Evolutionary conservation across 192 early-diverging fungal species (phyloP).

Genomic region (Umbelopsis isabellina): DNA sequence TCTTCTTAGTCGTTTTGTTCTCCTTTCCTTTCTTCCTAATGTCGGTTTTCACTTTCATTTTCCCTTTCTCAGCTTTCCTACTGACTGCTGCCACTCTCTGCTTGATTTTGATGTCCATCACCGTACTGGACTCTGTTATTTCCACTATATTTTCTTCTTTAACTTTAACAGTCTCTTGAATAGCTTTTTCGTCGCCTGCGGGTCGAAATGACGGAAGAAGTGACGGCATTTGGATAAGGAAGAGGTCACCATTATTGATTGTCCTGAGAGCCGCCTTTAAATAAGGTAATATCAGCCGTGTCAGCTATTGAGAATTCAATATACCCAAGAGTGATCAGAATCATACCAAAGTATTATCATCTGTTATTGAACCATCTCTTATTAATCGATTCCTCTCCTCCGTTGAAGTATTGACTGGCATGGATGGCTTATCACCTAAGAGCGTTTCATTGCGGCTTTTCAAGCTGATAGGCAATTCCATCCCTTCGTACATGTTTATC

Average conservation of each 20-base stretch:
- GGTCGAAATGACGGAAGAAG: background rate
- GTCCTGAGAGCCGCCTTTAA: background rate
- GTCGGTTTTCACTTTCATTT: background rate
- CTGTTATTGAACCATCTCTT: no score
- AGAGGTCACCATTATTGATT: background rate
- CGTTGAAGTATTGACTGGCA: no score
- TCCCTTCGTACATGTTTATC: no score
- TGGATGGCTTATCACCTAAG: no score
- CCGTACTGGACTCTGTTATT: background rate
- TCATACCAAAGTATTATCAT: no score
- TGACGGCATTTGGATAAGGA: conserved; percentile 1
- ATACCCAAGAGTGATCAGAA: background rate
- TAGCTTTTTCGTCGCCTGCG: background rate
- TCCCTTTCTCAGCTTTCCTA: background rate
- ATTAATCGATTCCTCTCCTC: no score
- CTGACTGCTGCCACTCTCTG: background rate
- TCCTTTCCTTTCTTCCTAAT: conserved; percentile 6
- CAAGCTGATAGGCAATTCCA: no score
- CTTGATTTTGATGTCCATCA: background rate
- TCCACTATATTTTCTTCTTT: background rate
- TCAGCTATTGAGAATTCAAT: background rate
- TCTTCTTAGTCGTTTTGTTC: background rate
- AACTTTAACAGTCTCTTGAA: background rate
- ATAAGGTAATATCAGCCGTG: background rate
- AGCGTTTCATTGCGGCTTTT: no score